Percentiles rank a stretch among this genome's conserved stretches.
Conservation (phyloP, 2,329 filamentous ascomycete genomes). For the Microdochium paspali region DNA sequence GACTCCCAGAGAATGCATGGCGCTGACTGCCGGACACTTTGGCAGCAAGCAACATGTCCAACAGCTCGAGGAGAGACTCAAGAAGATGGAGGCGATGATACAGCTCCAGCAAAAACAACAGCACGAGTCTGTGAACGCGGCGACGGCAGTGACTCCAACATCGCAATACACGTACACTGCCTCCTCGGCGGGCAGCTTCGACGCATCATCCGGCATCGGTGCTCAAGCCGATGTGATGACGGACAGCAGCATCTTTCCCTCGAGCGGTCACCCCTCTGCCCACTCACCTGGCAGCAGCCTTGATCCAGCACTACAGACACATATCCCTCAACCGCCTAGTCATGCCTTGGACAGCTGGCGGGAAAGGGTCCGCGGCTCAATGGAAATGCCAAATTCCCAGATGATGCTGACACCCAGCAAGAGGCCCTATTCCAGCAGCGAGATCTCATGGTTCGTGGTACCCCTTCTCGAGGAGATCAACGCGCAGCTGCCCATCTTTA, state of each 20-base stretch:
- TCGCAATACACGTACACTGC: too few relatives aligned
- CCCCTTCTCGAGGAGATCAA: not conserved
- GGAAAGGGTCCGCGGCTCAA: not conserved
- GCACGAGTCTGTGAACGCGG: not conserved
- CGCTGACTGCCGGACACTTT: not conserved
- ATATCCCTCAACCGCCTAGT: too few relatives aligned
- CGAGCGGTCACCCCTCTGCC: too few relatives aligned
- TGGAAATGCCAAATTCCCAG: not conserved
- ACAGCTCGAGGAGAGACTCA: not conserved
- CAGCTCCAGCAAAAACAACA: not conserved
- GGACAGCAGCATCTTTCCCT: too few relatives aligned
- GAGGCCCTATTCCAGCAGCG: not conserved
- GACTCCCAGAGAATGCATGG: not conserved
- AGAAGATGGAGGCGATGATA: not conserved
- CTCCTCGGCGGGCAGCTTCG: too few relatives aligned
- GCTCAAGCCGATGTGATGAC: too few relatives aligned
- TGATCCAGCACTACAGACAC: too few relatives aligned
- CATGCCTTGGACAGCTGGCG: not conserved
- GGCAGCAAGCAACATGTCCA: not conserved
- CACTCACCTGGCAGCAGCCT: too few relatives aligned
- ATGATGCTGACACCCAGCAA: too few relatives aligned
- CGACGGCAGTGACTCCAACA: not conserved
- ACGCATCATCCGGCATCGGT: too few relatives aligned
- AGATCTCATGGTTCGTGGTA: not conserved
- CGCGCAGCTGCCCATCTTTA: not conserved